These are phyloP conservation scores for Russula virescens DNA, from an alignment of 768 basidiomycete species.

Conservation along the genomic window DNA sequence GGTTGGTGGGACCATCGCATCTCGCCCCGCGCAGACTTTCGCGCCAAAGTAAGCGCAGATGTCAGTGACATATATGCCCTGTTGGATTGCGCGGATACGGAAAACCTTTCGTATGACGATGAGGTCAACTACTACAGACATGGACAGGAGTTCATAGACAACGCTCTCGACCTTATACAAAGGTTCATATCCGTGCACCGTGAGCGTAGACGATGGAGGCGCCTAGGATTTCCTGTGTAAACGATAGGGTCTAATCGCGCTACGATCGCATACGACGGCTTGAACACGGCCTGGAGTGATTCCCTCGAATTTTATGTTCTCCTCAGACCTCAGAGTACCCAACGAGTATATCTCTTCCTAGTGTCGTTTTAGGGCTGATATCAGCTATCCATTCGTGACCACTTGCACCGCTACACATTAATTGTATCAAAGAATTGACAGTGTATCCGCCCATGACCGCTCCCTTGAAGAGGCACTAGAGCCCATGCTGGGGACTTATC, in stretches of 20 bases:
- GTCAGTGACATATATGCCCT: constrained; percentile 4
- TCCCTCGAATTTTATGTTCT: background rate
- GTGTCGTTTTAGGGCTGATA: background rate
- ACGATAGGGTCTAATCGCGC: too few species aligned
- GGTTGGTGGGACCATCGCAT: constrained; percentile 6
- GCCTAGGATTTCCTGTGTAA: background rate
- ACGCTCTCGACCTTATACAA: background rate
- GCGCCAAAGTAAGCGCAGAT: background rate
- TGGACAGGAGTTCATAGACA: background rate
- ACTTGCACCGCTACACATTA: background rate
- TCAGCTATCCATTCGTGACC: background rate
- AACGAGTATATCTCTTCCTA: background rate
- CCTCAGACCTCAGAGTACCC: background rate
- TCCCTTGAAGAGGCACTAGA: too few species aligned
- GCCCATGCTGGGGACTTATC: too few species aligned
- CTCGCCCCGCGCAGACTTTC: background rate
- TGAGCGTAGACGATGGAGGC: background rate
- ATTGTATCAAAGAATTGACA: background rate
- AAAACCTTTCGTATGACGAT: background rate
- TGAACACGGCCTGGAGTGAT: too few species aligned
- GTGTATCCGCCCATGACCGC: too few species aligned
- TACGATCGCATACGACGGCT: background rate
- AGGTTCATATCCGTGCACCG: background rate
- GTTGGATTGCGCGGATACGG: background rate
- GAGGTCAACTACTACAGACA: background rate